Conservation (phyloP, 2,329 filamentous ascomycete genomes). For the Penicillium palitans region DNA sequence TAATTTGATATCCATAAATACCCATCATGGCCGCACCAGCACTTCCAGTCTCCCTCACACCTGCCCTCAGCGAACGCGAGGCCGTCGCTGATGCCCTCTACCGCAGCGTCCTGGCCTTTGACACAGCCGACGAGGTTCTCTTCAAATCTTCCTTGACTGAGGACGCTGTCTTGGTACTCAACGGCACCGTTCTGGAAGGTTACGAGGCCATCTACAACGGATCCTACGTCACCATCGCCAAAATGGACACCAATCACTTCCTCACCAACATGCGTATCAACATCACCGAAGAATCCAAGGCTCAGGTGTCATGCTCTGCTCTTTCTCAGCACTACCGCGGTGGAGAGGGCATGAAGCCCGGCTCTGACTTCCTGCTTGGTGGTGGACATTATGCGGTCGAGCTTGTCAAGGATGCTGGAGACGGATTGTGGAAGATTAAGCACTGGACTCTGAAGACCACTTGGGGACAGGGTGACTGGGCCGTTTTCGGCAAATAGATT, state of each 20-base stretch:
- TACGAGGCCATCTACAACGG: slow-evolving; percentile 20
- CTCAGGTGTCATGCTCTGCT: slow-evolving; percentile 17
- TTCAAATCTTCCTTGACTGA: slow-evolving; percentile 33
- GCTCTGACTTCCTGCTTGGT: slow-evolving; percentile 24
- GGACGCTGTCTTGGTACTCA: slow-evolving; percentile 21
- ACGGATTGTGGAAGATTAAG: slow-evolving; percentile 40
- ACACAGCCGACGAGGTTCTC: slow-evolving; percentile 30
- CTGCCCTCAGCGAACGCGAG: slow-evolving; percentile 29
- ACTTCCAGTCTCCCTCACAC: not conserved
- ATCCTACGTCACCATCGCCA: slow-evolving; percentile 23
- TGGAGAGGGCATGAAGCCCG: slow-evolving; percentile 29
- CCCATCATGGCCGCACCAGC: not conserved
- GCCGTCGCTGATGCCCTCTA: slow-evolving; percentile 37
- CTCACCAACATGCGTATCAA: slow-evolving; percentile 27
- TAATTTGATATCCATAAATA: not conserved
- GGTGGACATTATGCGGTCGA: slow-evolving; percentile 33
- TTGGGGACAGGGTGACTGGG: slow-evolving; percentile 30
- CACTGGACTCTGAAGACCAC: slow-evolving; percentile 31
- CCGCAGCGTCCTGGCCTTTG: slow-evolving; percentile 29
- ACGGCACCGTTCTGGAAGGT: slow-evolving; percentile 24
- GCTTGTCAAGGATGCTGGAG: slow-evolving; percentile 29
- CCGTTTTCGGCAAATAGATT: not conserved
- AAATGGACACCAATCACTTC: slow-evolving; percentile 33
- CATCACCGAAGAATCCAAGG: slow-evolving; percentile 15
- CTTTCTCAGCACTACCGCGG: slow-evolving; percentile 24